Evolutionary conservation across 148 eudicot genomes (phyloP).

Genomic region (Camellia lanceoleosa): DNA sequence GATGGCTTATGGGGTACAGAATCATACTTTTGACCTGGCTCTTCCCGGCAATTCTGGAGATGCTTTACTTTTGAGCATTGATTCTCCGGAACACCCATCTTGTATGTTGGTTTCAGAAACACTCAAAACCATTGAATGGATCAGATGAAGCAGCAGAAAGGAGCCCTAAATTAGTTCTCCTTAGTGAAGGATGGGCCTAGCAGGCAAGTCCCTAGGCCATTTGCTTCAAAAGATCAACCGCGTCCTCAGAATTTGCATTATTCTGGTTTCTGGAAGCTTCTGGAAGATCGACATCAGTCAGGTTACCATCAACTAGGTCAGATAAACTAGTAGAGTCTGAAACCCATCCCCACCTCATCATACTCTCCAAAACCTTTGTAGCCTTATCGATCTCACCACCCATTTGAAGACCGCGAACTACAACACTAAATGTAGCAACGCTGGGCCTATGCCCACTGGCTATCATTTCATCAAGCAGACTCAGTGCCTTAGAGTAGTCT

Average conservation of each 20-base stretch:
- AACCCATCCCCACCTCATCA: slow-evolving; percentile 9
- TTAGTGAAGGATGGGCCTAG: background rate
- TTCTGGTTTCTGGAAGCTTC: background rate
- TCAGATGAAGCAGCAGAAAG: background rate
- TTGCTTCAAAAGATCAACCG: background rate
- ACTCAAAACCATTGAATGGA: too few relatives aligned
- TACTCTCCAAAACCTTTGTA: slow-evolving; percentile 9
- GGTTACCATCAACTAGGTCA: slow-evolving; percentile 10
- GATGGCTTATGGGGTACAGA: too few relatives aligned
- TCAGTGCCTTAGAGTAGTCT: slow-evolving; percentile 2
- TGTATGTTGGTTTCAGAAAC: too few relatives aligned
- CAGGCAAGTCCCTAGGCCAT: background rate
- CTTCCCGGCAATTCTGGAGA: too few relatives aligned
- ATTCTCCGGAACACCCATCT: too few relatives aligned
- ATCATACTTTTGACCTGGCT: too few relatives aligned
- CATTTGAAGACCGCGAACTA: slow-evolving; percentile 8
- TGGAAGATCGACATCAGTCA: background rate
- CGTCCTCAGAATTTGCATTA: slow-evolving; percentile 1
- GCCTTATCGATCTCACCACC: slow-evolving; percentile 7
- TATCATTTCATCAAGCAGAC: slow-evolving; percentile 1
- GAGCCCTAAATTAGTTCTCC: background rate
- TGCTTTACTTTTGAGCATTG: too few relatives aligned
- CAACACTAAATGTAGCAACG: background rate
- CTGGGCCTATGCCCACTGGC: background rate
- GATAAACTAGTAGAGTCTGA: background rate